These are phyloP conservation scores for Eucalyptus cloeziana DNA, from an alignment of 345 rosid species.

Conservation along the genomic window DNA sequence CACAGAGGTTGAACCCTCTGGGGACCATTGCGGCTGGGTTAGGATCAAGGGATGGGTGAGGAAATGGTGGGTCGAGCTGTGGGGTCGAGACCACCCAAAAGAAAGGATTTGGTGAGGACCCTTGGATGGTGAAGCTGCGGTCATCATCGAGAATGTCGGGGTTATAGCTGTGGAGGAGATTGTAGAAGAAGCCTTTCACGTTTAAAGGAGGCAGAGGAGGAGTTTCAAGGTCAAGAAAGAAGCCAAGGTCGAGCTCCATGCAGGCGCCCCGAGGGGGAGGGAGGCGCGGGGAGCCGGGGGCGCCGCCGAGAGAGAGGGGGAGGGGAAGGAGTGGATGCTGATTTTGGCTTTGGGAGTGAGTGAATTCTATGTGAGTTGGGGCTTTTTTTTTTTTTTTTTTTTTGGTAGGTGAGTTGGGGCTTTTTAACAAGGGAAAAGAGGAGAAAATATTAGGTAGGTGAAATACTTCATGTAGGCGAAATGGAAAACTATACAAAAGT, in stretches of 20 bases:
- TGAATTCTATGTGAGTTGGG: background rate
- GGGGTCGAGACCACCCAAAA: background rate
- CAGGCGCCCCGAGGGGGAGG: background rate
- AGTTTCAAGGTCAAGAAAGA: background rate
- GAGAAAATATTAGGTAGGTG: too few species aligned
- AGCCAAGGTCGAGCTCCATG: slow-evolving; percentile 32
- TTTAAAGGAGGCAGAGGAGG: background rate
- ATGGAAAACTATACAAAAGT: too few species aligned
- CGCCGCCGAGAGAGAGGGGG: background rate
- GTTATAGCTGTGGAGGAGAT: background rate
- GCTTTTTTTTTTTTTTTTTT: too few species aligned
- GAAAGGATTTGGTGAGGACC: background rate
- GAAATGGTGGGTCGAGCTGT: too few species aligned
- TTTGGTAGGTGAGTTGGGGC: background rate
- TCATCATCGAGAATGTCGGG: background rate
- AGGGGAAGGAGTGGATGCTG: background rate
- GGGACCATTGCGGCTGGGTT: too few species aligned
- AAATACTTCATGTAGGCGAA: too few species aligned
- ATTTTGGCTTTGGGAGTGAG: background rate
- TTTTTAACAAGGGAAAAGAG: too few species aligned
- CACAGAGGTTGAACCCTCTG: background rate
- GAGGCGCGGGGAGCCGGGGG: background rate
- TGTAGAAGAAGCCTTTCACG: background rate
- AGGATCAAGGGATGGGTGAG: background rate
- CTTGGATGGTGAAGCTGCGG: background rate